Conservation (phyloP, 805 yeast species). For the Metschnikowia kunwiensis region DNA sequence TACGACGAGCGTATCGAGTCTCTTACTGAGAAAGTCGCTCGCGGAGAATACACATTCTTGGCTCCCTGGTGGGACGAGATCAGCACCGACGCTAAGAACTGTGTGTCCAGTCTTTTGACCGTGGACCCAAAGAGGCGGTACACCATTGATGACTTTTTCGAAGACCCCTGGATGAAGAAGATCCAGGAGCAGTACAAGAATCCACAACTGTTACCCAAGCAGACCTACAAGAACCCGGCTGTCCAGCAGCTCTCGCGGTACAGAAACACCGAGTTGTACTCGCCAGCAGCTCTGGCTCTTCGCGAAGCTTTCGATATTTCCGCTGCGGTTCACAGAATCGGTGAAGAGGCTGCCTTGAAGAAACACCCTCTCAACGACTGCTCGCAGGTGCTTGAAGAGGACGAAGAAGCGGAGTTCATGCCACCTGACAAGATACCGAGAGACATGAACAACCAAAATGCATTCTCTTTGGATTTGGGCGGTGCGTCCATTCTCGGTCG, state of each 20-base stretch:
- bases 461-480: slow-evolving; percentile 46
- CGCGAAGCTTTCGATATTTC: slow-evolving; percentile 85
- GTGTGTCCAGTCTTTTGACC: slow-evolving; percentile 62
- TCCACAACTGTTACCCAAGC: slow-evolving; percentile 8
- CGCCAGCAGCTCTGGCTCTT: slow-evolving; percentile 76
- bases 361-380: slow-evolving; percentile 18
- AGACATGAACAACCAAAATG: slow-evolving; percentile 16
- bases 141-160: slow-evolving; percentile 61
- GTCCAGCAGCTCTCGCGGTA: slow-evolving; percentile 11
- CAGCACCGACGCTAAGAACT: slow-evolving; percentile 62
- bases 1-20: slow-evolving; percentile 65
- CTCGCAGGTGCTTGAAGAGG: slow-evolving; percentile 34
- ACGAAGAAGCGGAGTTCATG: slow-evolving; percentile 29
- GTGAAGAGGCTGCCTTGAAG: slow-evolving; percentile 54
- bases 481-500: slow-evolving; percentile 56
- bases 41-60: slow-evolving; percentile 70
- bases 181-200: slow-evolving; percentile 12
- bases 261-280: slow-evolving; percentile 39
- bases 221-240: slow-evolving; percentile 3
- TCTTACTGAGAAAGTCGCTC: slow-evolving; percentile 63
- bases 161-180: slow-evolving; percentile 62
- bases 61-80: slow-evolving; percentile 91
- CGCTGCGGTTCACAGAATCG: slow-evolving; percentile 80
- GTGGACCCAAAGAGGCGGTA: slow-evolving; percentile 69
- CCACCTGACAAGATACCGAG: slow-evolving; percentile 11